phyloP scores from a whole-genome alignment of 441 rosid genomes.

The Euphorbia celastroides region DNA sequence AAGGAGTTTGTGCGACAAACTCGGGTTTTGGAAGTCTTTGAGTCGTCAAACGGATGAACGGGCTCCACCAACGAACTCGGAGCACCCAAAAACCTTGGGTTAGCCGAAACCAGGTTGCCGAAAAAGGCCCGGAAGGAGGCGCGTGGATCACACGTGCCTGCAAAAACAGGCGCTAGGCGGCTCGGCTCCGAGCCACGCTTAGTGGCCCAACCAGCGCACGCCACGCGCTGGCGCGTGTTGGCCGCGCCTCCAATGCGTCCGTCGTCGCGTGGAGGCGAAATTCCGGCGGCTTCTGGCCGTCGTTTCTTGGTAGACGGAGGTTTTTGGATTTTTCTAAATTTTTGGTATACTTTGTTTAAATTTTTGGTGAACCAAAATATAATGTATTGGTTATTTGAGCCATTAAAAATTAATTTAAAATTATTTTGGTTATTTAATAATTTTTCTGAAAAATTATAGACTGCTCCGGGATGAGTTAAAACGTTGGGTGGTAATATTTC shows the following conservation, averaged over 20 bases:
- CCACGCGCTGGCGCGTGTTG: no score
- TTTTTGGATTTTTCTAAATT: no score
- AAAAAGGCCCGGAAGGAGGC: no score
- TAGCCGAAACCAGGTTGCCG: background rate
- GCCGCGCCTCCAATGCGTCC: no score
- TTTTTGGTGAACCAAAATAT: background rate
- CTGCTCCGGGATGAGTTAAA: no score
- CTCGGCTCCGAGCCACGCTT: no score
- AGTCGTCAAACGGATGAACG: background rate
- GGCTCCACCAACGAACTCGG: background rate
- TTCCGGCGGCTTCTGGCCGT: background rate
- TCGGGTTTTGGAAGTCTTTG: background rate
- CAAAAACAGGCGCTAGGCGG: no score
- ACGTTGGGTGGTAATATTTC: no score
- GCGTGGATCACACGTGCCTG: no score
- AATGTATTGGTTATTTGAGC: background rate
- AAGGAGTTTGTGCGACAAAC: background rate
- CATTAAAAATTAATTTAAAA: no score
- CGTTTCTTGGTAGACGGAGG: background rate
- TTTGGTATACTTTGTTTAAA: background rate
- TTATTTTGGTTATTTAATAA: background rate
- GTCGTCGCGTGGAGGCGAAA: background rate
- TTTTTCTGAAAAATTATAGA: no score
- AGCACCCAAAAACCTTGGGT: background rate
- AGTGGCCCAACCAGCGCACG: no score